phyloP scores from a whole-genome alignment of 2,329 filamentous ascomycete species.

The Colletotrichum aenigma region DNA sequence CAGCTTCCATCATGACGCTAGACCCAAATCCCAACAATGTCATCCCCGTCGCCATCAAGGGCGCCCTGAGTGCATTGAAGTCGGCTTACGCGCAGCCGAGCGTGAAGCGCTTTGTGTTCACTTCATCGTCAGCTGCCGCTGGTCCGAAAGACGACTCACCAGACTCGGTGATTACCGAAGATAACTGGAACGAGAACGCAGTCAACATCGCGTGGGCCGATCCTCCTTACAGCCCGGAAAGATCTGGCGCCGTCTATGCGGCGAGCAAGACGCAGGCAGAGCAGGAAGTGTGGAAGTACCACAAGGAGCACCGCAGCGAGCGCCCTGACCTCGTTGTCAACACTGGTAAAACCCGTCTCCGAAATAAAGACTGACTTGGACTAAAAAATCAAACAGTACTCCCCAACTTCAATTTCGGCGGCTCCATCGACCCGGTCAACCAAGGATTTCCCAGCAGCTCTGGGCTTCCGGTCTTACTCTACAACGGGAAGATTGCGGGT shows the following conservation, averaged over 20 bases:
- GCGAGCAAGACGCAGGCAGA: conserved; percentile 43
- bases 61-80: conserved; percentile 39
- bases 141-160: background rate
- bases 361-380: no score
- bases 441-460: conserved; percentile 27
- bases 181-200: conserved; percentile 34
- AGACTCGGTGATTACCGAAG: background rate
- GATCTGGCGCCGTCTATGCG: conserved; percentile 31
- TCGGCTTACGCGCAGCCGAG: conserved; percentile 43
- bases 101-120: conserved; percentile 36
- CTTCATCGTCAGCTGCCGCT: conserved; percentile 12
- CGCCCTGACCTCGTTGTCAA: conserved; percentile 36
- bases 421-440: conserved; percentile 13
- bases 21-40: conserved; percentile 44
- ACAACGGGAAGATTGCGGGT: conserved; percentile 7
- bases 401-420: conserved; percentile 29
- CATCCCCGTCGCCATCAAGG: conserved; percentile 40
- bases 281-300: conserved; percentile 40
- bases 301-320: conserved; percentile 31
- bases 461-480: conserved; percentile 22
- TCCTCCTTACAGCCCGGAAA: conserved; percentile 25
- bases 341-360: background rate
- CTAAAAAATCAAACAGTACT: conserved; percentile 20
- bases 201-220: conserved; percentile 33
- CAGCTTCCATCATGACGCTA: conserved; percentile 44